Evolutionary conservation across 192 early-diverging fungal genomes (phyloP).

Genomic region (Linnemannia zychae): DNA sequence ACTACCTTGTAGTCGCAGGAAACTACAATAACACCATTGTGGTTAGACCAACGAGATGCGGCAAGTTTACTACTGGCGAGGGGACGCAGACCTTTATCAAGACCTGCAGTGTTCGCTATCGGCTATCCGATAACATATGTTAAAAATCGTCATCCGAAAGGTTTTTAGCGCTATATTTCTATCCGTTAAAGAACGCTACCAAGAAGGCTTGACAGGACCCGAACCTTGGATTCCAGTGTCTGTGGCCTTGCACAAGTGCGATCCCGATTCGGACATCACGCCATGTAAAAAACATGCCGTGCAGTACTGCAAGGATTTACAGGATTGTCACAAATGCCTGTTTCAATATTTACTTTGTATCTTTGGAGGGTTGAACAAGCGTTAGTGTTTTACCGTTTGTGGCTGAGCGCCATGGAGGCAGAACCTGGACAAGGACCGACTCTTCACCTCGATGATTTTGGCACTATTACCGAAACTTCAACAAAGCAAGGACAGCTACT

Average conservation of each 20-base stretch:
- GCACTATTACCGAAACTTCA: background rate
- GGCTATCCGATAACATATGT: no score
- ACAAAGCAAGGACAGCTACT: conserved; percentile 1
- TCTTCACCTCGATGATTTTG: background rate
- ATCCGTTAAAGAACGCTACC: background rate
- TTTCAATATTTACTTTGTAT: conserved; percentile 3
- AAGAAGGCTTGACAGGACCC: background rate
- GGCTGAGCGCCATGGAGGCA: background rate
- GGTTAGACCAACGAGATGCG: background rate
- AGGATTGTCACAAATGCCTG: background rate
- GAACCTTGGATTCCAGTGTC: background rate
- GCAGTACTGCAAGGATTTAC: background rate
- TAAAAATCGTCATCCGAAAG: no score
- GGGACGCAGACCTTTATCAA: no score
- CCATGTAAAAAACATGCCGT: background rate
- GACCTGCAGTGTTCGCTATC: no score
- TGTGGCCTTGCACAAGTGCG: background rate
- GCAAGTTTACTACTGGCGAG: background rate
- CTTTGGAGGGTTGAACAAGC: background rate
- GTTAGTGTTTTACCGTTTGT: background rate
- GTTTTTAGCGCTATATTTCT: no score
- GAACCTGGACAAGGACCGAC: background rate
- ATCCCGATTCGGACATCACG: background rate
- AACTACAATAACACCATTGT: background rate
- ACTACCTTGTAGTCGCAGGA: background rate